Percentiles rank a stretch among this genome's conserved stretches.
Conservation (phyloP, 2,329 filamentous ascomycete genomes). For the Diplocarpon rosae region DNA sequence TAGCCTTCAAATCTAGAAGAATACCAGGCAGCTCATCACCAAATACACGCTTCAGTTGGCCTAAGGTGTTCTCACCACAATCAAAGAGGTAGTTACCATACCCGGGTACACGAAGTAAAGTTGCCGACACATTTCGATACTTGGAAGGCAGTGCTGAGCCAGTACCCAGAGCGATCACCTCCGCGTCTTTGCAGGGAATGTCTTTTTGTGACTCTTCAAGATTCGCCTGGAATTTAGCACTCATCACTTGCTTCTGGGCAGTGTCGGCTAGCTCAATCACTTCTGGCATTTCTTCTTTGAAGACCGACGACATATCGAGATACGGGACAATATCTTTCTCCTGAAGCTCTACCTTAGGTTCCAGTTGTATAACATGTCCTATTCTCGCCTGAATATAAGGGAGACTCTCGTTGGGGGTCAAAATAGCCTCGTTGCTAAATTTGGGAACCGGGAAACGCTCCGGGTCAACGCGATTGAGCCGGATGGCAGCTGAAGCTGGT, state of each 20-base stretch:
- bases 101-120: constrained; percentile 71
- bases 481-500: constrained; percentile 53
- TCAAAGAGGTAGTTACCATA: constrained; percentile 86
- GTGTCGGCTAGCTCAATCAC: constrained; percentile 42
- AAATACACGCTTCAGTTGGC: constrained; percentile 71
- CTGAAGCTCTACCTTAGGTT: constrained; percentile 27
- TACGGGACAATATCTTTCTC: constrained; percentile 37
- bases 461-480: constrained; percentile 61
- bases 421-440: constrained; percentile 37
- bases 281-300: constrained; percentile 29
- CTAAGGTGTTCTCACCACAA: constrained; percentile 83
- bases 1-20: constrained; percentile 64
- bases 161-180: constrained; percentile 81
- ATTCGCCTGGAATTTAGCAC: constrained; percentile 36
- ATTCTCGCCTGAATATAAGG: constrained; percentile 18
- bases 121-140: constrained; percentile 89
- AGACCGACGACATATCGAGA: constrained; percentile 37
- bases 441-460: constrained; percentile 63
- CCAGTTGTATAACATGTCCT: constrained; percentile 19
- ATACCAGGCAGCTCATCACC: constrained; percentile 56
- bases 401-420: constrained; percentile 1
- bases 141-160: constrained; percentile 85
- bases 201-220: constrained; percentile 46
- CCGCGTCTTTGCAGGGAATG: constrained; percentile 63
- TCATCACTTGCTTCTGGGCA: constrained; percentile 32